phyloP scores from a whole-genome alignment of 495 filamentous ascomycete genomes.

The Cladorrhinum samala region DNA sequence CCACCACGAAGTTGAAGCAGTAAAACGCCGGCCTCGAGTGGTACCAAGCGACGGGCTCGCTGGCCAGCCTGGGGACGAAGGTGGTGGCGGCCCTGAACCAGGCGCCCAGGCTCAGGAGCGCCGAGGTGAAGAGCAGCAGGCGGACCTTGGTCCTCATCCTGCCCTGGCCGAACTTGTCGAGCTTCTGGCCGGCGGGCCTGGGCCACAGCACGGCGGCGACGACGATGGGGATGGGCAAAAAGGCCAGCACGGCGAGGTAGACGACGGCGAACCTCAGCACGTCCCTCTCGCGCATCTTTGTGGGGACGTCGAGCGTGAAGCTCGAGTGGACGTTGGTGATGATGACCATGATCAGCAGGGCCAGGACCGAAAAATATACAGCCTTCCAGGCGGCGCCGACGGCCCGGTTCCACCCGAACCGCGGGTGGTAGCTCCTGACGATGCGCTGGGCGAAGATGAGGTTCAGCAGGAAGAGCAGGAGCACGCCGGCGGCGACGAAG shows the following conservation, averaged over 20 bases:
- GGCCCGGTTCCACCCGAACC: conserved; percentile 54
- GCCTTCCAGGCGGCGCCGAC: conserved; percentile 43
- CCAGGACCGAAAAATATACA: conserved; percentile 53
- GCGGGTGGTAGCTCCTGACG: conserved; percentile 61
- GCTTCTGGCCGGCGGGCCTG: conserved; percentile 18
- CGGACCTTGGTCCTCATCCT: conserved; percentile 56
- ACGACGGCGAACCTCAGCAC: conserved; percentile 62
- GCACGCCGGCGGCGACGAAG: conserved; percentile 66
- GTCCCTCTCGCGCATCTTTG: conserved; percentile 46
- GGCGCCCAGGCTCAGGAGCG: conserved; percentile 63
- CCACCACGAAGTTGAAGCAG: conserved; percentile 67
- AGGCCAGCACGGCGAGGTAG: conserved; percentile 62
- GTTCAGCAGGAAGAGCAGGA: conserved; percentile 74
- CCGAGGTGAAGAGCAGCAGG: conserved; percentile 52
- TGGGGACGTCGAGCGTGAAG: conserved; percentile 54
- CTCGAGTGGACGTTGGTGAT: conserved; percentile 54
- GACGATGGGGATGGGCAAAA: conserved; percentile 57
- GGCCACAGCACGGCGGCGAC: conserved; percentile 41
- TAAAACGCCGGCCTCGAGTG: conserved; percentile 69
- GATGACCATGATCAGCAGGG: conserved; percentile 64
- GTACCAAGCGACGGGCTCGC: conserved; percentile 61
- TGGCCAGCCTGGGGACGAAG: conserved; percentile 48
- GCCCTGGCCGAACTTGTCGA: conserved; percentile 68
- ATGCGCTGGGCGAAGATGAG: conserved; percentile 72
- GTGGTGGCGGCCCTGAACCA: conserved; percentile 56